Conservation (phyloP, 2,329 filamentous ascomycete species). For the Claviceps citrina region DNA sequence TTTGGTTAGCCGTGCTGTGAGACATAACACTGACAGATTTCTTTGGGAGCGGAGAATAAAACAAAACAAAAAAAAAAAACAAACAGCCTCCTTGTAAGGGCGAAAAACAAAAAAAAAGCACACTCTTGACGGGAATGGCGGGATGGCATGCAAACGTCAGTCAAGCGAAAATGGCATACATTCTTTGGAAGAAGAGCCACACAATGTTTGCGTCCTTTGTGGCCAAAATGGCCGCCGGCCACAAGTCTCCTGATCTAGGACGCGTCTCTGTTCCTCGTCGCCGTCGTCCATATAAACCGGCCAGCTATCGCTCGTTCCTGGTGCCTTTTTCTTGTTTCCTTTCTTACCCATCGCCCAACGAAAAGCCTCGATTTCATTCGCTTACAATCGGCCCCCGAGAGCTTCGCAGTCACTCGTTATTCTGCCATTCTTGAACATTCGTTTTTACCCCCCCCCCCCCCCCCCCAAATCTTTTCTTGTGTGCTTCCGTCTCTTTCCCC, state of each 20-base stretch:
- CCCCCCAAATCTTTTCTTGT: neutral
- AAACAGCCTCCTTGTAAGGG: too few species aligned
- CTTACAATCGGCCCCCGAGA: slow-evolving; percentile 14
- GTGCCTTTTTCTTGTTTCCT: slow-evolving; percentile 7
- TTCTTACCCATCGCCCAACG: slow-evolving; percentile 7
- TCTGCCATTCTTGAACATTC: too few species aligned
- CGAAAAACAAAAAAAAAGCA: too few species aligned
- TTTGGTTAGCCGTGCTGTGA: too few species aligned
- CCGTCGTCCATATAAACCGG: slow-evolving; percentile 15
- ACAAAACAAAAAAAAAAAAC: too few species aligned
- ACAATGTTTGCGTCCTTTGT: neutral
- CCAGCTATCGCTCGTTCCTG: slow-evolving; percentile 8
- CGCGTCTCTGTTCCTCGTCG: slow-evolving; percentile 2
- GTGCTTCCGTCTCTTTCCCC: too few species aligned
- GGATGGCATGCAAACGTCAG: too few species aligned
- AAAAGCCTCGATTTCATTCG: slow-evolving; percentile 19
- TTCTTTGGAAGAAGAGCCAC: slow-evolving; percentile 3
- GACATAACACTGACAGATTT: too few species aligned
- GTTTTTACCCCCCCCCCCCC: slow-evolving; percentile 2
- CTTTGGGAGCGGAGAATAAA: too few species aligned
- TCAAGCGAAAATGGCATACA: neutral
- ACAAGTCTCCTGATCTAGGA: neutral
- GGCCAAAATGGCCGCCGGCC: neutral
- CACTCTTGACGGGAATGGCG: too few species aligned
- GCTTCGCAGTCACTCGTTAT: slow-evolving; percentile 8